These are phyloP conservation scores for Torrubiella hemipterigena DNA, from an alignment of 2,329 filamentous ascomycete genomes.

Conservation along the genomic window DNA sequence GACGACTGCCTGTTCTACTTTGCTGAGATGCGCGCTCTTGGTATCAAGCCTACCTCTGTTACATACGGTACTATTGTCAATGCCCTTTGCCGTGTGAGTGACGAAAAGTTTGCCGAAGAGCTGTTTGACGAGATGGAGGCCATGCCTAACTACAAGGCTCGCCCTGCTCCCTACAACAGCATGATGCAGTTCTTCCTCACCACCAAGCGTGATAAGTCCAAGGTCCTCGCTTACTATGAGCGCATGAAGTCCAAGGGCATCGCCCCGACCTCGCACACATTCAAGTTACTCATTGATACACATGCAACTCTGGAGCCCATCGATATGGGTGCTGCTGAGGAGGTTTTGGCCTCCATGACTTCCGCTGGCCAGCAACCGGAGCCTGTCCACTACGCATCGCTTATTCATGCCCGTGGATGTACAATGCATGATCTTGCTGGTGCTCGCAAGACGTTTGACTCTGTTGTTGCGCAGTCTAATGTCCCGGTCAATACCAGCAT, in stretches of 20 bases:
- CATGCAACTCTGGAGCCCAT: conserved; percentile 88
- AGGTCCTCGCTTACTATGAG: conserved; percentile 90
- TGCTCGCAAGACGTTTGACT: conserved; percentile 71
- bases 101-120: conserved; percentile 95
- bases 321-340: conserved; percentile 77
- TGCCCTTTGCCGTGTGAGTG: conserved; percentile 88
- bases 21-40: conserved; percentile 86
- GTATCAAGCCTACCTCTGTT: conserved; percentile 90
- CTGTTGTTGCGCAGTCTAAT: conserved; percentile 55
- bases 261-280: conserved; percentile 86
- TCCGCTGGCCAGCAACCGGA: conserved; percentile 65
- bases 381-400: conserved; percentile 86
- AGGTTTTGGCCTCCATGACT: conserved; percentile 68
- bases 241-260: conserved; percentile 85
- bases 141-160: conserved; percentile 97
- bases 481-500: conserved; percentile 71
- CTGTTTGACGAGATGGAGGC: conserved; percentile 98
- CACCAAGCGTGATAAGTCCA: conserved; percentile 88
- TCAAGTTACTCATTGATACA: conserved; percentile 93
- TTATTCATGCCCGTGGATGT: conserved; percentile 93
- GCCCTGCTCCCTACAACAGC: conserved; percentile 94
- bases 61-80: conserved; percentile 99
- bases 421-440: conserved; percentile 83
- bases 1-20: conserved; percentile 98
- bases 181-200: conserved; percentile 99